Conservation (phyloP, 768 basidiomycete species). For the Arthromyces matolae region DNA sequence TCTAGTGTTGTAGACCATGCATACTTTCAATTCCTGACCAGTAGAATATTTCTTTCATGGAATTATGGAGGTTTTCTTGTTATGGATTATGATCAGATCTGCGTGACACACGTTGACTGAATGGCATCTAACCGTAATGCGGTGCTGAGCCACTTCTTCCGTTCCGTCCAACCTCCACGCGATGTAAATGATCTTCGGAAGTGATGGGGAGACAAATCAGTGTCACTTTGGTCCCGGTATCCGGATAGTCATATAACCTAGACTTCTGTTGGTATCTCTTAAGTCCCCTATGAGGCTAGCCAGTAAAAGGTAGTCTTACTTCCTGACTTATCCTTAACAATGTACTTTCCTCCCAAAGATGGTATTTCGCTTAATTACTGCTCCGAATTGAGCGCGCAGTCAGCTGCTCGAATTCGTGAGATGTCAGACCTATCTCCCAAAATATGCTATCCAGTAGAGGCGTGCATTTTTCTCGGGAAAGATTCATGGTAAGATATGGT, state of each 20-base stretch:
- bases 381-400: not conserved
- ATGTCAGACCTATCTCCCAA: not conserved
- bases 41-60: not conserved
- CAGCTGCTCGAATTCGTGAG: not conserved
- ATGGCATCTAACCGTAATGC: conserved; percentile 8
- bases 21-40: not conserved
- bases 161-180: conserved; percentile 11
- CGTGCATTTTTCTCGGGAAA: not conserved
- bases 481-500: too few relatives aligned
- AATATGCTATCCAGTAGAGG: not conserved
- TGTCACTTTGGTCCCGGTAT: not conserved
- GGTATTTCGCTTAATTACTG: not conserved
- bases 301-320: not conserved
- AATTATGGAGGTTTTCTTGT: not conserved
- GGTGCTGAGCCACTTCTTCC: conserved; percentile 6
- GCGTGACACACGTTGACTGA: conserved; percentile 8
- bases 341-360: not conserved
- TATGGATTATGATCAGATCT: conserved; percentile 9
- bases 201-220: not conserved
- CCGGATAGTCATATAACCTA: not conserved
- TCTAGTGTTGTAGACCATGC: too few relatives aligned
- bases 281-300: conserved; percentile 7
- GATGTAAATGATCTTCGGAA: conserved; percentile 8
- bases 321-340: not conserved
- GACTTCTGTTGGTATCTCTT: not conserved